Base-by-base conservation (phyloP, 306 rosid species). In the Trifolium fragiferum region DNA sequence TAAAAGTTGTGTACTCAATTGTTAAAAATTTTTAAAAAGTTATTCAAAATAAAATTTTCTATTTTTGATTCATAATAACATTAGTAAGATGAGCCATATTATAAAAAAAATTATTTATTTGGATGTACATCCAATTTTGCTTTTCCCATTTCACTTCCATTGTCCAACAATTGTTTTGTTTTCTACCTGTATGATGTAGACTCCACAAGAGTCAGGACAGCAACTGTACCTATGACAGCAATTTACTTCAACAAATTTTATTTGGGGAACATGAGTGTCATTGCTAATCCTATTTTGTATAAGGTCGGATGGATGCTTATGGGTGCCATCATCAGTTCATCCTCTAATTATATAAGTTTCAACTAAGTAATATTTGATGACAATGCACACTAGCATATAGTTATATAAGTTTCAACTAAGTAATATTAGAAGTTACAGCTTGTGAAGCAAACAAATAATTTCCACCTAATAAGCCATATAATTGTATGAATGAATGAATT, bases 71-170 rank as follows among this genome's bases (percentile, higher is more conserved):
- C 30, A 25, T 25, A 0, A 25, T 3, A 25, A 2, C 2, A 25
- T 0, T 3, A 25, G 2, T 25, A 25, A 3, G 0, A 25, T 25
- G 30, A 25, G 3, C 30, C 30, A 3, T 25, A 25, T 25, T 25
- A 25, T 25, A 25, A 25, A 27, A 23, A 23, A 27, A 3, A 27
- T 27, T 27, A 27, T 30, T 30, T 30, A 5, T 30, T 30, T 30
- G 33, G 33, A 30, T 30, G 33, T 4, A 4, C 33, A 30, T 4
- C 6, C 33, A 30, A 30, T 4, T 30, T 30, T 30, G 40, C 40
- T 37, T 37, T 37, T 37, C 40, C 10, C 40, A 37, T 16, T 61
- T 84, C 81, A 32, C 50, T 73, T 53, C 76, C 80, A 75, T 16
- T 5, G 61, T 25, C 57, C 25, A 33, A 66, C 32, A 77, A 14